phyloP scores from a whole-genome alignment of 176 grass and related monocot genomes.

The Triticum turgidum region DNA sequence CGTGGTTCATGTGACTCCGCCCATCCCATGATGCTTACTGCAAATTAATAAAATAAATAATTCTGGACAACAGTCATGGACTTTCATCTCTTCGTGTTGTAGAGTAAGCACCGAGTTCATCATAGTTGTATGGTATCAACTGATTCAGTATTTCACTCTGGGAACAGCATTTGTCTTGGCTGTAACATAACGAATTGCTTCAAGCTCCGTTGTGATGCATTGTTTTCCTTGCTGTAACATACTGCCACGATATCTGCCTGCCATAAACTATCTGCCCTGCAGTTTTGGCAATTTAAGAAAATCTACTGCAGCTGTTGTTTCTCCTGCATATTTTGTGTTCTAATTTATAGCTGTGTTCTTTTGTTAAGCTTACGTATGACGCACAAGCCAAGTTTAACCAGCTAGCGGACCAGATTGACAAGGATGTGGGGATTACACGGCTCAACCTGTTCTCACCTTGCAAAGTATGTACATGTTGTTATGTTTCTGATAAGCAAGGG shows the following conservation, averaged over 20 bases:
- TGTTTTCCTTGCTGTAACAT: not conserved
- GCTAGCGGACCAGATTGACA: conserved; percentile 80
- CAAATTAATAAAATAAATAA: not conserved
- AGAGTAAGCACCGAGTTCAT: too few relatives aligned
- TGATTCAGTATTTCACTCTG: not conserved
- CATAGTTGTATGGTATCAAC: too few relatives aligned
- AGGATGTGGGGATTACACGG: conserved; percentile 63
- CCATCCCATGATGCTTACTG: not conserved
- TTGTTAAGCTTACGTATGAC: conserved; percentile 70
- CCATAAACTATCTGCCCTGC: not conserved
- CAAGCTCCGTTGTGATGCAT: not conserved
- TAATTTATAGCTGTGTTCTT: not conserved
- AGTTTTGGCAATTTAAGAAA: not conserved
- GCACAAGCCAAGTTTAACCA: conserved; percentile 63
- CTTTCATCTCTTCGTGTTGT: not conserved
- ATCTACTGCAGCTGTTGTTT: not conserved
- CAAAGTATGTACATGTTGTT: conserved; percentile 52
- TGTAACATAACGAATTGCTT: not conserved
- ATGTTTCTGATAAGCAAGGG: not conserved
- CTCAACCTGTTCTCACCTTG: conserved; percentile 94
- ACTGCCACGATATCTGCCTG: not conserved
- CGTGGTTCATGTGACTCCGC: not conserved
- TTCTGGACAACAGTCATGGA: too few relatives aligned
- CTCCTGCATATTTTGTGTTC: not conserved
- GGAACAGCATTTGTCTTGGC: not conserved